Base-by-base conservation (phyloP, 176 grass and related monocot species). In the Leersia perrieri region DNA sequence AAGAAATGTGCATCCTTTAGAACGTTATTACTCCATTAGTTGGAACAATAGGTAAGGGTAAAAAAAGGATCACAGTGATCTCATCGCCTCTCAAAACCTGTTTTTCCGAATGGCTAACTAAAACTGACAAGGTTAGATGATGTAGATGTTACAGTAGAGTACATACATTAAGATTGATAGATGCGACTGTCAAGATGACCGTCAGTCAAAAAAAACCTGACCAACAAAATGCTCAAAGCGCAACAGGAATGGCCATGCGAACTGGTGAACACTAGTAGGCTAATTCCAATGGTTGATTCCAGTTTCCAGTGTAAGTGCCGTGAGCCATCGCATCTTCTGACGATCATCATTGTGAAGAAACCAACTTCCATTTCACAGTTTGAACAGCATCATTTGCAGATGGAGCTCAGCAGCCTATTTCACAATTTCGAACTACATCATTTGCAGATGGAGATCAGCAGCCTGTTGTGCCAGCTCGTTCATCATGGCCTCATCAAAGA, bases 401-500 rank as follows among this genome's bases (percentile, higher is more conserved):
- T 95, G 90, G 25, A 95, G 47, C 58, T 95, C 96, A 20, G 92
- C 96, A 69, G 96, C 89, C 81, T 99, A 93, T 86, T 95, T n/a
- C 13, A 22, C 41, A 25, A 25, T 49, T 20, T 49, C 49, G 16
- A 15, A 74, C 79, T 89, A 95, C 89, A 95, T 85, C 90, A 97
- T 99, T 63, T 98, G 95, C 68, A 95, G 33, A 76, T 95, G 90
- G 25, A 95, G 47, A 63, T 95, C 96, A 20, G 92, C 96, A 69
- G 96, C 89, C 81, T 99, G 96, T 86, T 95, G 96, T 11, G 96
- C 92, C 53, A 99, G 85, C 76, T 99, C 96, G 7, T 95, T 87
- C 78, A 99, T 89, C 96, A 95, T 99, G 58, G 92, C 96, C 84
- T 97, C 94, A 5, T 97, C 94, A 5, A 99, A 99, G 84, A 99